A percentile compares a stretch with the other conserved stretches of the same genome.
Conservation (phyloP, 2,329 filamentous ascomycete genomes). For the Lasiodiplodia gonubiensis region DNA sequence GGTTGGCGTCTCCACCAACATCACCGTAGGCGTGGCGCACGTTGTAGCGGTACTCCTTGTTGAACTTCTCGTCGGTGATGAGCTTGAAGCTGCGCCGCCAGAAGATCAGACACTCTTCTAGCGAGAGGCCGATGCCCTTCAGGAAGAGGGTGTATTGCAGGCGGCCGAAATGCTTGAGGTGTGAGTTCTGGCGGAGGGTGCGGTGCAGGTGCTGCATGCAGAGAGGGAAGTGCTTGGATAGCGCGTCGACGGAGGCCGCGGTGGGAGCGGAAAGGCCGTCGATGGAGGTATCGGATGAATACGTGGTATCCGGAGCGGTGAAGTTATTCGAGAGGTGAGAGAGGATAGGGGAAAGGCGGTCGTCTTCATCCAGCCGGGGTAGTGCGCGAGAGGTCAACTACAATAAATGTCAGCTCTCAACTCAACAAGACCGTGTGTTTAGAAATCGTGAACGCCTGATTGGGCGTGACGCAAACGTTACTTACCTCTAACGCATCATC, state of each 20-base stretch:
- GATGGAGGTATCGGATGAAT: constrained; percentile 74
- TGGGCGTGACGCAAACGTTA: neutral
- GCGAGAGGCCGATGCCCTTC: constrained; percentile 87
- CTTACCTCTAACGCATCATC: constrained; percentile 82
- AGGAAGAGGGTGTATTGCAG: constrained; percentile 96
- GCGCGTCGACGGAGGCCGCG: constrained; percentile 70
- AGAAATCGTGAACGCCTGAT: neutral
- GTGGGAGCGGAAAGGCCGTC: constrained; percentile 71
- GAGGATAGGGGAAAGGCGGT: constrained; percentile 78
- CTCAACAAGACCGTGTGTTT: neutral
- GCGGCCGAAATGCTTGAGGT: constrained; percentile 91
- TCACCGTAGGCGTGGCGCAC: constrained; percentile 94
- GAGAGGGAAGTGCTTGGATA: constrained; percentile 82
- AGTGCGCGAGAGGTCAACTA: constrained; percentile 88
- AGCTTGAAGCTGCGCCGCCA: constrained; percentile 88
- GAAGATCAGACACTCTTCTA: constrained; percentile 92
- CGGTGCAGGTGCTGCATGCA: constrained; percentile 95
- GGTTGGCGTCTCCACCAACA: constrained; percentile 88
- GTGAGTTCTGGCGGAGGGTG: constrained; percentile 81
- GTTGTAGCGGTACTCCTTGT: constrained; percentile 98
- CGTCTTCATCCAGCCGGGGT: constrained; percentile 93
- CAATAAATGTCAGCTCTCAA: constrained; percentile 23
- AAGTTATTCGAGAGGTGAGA: constrained; percentile 94
- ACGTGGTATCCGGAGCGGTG: constrained; percentile 84
- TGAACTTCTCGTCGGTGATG: constrained; percentile 91